phyloP scores from a whole-genome alignment of 306 rosid genomes.

The Cicer cuneatum region DNA sequence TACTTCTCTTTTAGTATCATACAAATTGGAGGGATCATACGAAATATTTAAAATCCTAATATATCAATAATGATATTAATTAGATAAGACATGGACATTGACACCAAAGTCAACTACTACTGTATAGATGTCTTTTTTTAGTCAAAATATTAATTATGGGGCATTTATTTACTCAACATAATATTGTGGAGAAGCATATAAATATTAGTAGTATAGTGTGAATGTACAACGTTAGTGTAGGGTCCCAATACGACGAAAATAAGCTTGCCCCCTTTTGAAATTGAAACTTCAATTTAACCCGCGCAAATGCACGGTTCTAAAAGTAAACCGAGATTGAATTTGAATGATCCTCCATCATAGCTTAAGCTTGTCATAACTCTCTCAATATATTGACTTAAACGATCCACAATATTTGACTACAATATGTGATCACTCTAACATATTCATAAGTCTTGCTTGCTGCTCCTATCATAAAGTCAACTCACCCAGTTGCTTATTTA shows the following conservation, averaged over 20 bases:
- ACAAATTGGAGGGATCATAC: not conserved
- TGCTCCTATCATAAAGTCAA: conserved; percentile 15
- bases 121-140: not conserved
- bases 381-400: not conserved
- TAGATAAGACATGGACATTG: conserved; percentile 26
- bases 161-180: conserved; percentile 30
- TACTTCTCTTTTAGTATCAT: too few species aligned
- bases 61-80: conserved; percentile 17
- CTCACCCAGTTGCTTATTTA: conserved; percentile 29
- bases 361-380: conserved; percentile 13
- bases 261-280: not conserved
- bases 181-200: conserved; percentile 4
- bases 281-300: conserved; percentile 5
- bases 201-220: not conserved
- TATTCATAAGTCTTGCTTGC: not conserved
- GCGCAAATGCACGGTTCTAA: not conserved
- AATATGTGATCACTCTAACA: conserved; percentile 27
- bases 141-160: not conserved
- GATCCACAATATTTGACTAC: conserved; percentile 45
- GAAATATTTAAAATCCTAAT: not conserved
- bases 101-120: not conserved
- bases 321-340: conserved; percentile 2
- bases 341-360: conserved; percentile 6
- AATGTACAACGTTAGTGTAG: conserved; percentile 19
- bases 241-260: conserved; percentile 34